Evolutionary conservation across 2,329 filamentous ascomycete species (phyloP).

Genomic region (Calonectria pteridis): DNA sequence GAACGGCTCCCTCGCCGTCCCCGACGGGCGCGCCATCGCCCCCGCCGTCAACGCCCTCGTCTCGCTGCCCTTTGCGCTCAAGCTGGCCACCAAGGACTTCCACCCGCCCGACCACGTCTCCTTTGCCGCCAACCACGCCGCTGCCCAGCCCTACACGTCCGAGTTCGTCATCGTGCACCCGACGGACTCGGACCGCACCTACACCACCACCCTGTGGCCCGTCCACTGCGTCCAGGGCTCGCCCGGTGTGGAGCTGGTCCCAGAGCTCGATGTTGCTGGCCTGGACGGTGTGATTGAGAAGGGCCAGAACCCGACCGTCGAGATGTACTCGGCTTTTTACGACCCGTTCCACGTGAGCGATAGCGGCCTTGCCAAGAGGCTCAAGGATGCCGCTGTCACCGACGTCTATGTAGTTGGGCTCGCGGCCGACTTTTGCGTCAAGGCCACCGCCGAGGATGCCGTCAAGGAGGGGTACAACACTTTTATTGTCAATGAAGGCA

Average conservation of each 20-base stretch:
- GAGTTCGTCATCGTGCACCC: conserved; percentile 76
- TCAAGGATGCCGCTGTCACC: conserved; percentile 73
- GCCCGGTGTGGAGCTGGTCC: conserved; percentile 77
- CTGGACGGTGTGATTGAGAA: conserved; percentile 82
- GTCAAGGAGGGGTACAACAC: conserved; percentile 80
- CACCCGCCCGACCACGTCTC: conserved; percentile 88
- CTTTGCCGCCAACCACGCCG: conserved; percentile 83
- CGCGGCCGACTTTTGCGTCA: conserved; percentile 92
- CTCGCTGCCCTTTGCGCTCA: conserved; percentile 75
- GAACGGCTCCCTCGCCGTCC: conserved; percentile 89
- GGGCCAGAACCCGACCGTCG: conserved; percentile 78
- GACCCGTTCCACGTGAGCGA: conserved; percentile 79
- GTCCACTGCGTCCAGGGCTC: conserved; percentile 87
- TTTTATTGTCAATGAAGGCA: conserved; percentile 83
- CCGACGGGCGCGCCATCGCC: conserved; percentile 77
- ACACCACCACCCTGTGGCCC: conserved; percentile 85
- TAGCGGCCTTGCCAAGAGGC: conserved; percentile 70
- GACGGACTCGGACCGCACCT: conserved; percentile 69
- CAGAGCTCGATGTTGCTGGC: conserved; percentile 72
- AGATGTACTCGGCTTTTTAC: conserved; percentile 96
- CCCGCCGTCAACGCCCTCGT: conserved; percentile 82
- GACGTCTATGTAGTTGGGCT: conserved; percentile 89
- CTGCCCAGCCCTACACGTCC: conserved; percentile 77
- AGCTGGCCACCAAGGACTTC: conserved; percentile 92
- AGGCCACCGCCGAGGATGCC: conserved; percentile 83